Base-by-base conservation (phyloP, 169 alveolate species). In the Cryptosporidium tyzzeri region DNA sequence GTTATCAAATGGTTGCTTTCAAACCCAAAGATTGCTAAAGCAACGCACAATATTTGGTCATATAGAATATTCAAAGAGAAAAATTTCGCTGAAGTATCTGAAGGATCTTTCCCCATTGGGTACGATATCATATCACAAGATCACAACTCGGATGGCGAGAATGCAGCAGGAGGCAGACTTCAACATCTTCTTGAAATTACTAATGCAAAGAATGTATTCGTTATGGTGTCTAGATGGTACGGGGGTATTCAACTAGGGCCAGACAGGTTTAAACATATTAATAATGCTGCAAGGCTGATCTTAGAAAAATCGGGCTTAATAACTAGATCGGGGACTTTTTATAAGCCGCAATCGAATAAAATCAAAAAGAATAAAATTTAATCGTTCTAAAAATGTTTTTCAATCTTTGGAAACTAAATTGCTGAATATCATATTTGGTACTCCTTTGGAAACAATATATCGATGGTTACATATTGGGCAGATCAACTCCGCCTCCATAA, bases 201-300 rank as follows among this genome's bases (percentile, higher is more conserved):
- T 33, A 53, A 70, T 37, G 85, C 89, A 9, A 65, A 62, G 21
- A 87, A 87, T 59, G 84, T 85, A 50, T 70, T 87, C 14, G 93
- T 87, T n/a, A 73, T 87, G 84, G 93, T 87, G 1, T 29, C 93
- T 16, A 86, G 93, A 48, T 87, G 93, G 93, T 87, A 87, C 39
- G 93, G 93, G 68, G 93, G 93, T 2, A 87, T 71, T 31, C 86
- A 87, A 68, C 84, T 87, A 1, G 93, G 93, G 10, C 93, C 93
- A 23, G 93, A 87, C 69, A 69, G 93, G 23, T 87, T 87, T 84
- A 87, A 39, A 61, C 93, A 87, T 44, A 87, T 87, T 41, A 87
- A 87, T 37, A 87, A 87, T 59, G 93, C 92, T 12, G 93, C 93
- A 10, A 69, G 93, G 37, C 51, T 37, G n/a, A 58, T 68, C 16